Evolutionary conservation across 768 basidiomycete species (phyloP).

Genomic region (Gymnopilus dilepis): DNA sequence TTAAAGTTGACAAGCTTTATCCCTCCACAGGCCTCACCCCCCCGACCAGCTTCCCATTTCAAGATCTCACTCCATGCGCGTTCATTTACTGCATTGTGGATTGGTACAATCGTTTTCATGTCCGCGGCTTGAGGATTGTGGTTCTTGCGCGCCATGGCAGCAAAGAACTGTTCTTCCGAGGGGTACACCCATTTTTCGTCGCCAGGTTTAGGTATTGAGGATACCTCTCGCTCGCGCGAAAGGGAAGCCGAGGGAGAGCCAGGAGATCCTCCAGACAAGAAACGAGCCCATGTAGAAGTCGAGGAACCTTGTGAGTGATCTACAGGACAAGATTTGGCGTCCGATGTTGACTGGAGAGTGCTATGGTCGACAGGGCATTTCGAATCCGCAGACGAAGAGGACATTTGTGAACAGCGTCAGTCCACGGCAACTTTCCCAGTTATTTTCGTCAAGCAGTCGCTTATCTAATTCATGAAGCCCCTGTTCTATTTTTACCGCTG

Average conservation of each 20-base stretch:
- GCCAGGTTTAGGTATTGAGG: conserved; percentile 81
- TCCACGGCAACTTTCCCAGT: conserved; percentile 5
- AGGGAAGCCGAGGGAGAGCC: conserved; percentile 31
- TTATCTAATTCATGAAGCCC: conserved; percentile 21
- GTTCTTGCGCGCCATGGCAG: conserved; percentile 96
- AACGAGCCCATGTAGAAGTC: conserved; percentile 47
- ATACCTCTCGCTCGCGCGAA: conserved; percentile 82
- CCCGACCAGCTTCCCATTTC: conserved; percentile 82
- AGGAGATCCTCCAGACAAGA: conserved; percentile 39
- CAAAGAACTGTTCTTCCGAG: conserved; percentile 97
- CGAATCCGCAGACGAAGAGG: conserved; percentile 28
- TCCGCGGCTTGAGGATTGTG: conserved; percentile 86
- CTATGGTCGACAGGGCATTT: conserved; percentile 74
- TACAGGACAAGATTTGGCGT: conserved; percentile 41
- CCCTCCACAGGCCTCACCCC: conserved; percentile 83
- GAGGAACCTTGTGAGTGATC: conserved; percentile 43
- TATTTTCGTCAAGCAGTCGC: conserved; percentile 15
- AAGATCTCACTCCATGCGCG: conserved; percentile 85
- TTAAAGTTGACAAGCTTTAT: conserved; percentile 88
- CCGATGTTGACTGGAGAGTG: background rate
- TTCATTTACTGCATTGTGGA: conserved; percentile 99
- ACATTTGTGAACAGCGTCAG: conserved; percentile 25
- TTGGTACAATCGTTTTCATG: conserved; percentile 96
- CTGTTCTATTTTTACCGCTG: background rate
- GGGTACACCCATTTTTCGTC: conserved; percentile 95